These are phyloP conservation scores for Fragaria ananassa DNA, from an alignment of 306 rosid genomes.

Conservation along the genomic window DNA sequence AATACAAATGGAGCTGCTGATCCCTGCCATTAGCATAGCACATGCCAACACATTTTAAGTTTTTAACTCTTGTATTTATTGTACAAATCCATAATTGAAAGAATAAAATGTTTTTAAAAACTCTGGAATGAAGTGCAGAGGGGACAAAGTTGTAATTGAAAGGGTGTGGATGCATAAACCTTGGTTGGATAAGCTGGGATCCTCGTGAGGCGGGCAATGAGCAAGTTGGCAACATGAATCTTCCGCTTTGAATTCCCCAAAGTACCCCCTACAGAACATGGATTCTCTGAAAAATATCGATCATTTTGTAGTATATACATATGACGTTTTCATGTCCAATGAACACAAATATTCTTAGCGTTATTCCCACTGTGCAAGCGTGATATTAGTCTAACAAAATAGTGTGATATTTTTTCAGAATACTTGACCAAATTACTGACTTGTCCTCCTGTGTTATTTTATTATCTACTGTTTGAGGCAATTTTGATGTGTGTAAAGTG, in stretches of 20 bases:
- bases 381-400: no score
- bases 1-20: not conserved
- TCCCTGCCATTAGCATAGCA: not conserved
- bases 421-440: not conserved
- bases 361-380: not conserved
- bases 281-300: not conserved
- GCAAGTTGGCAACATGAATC: not conserved
- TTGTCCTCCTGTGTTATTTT: not conserved
- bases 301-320: no score
- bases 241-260: not conserved
- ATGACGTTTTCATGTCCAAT: not conserved
- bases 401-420: no score
- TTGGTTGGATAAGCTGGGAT: constrained; percentile 13
- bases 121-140: not conserved
- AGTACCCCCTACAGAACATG: not conserved
- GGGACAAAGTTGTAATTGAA: constrained; percentile 7
- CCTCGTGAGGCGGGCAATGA: constrained; percentile 16
- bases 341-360: not conserved
- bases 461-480: no score
- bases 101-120: not conserved
- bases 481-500: not conserved
- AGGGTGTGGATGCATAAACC: not conserved
- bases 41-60: not conserved
- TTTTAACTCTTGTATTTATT: not conserved
- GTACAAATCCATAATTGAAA: not conserved